Evolutionary conservation across 75 land plant genomes (phyloP).

Genomic region (Pseudotsuga menziesii): DNA sequence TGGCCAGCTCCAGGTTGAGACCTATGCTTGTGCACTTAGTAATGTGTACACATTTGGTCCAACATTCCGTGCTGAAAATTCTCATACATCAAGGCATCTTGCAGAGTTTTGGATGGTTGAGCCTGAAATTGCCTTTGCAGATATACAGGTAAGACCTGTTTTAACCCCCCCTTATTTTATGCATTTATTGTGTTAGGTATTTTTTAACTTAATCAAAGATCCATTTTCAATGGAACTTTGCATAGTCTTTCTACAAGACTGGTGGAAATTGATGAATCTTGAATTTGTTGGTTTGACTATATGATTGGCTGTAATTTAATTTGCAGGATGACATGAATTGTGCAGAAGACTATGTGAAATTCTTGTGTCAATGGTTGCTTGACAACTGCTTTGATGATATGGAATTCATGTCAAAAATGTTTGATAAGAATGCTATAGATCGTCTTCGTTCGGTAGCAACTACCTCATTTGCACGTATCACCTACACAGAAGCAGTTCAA

Average conservation of each 20-base stretch:
- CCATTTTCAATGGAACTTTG: too few species aligned
- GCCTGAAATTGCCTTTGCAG: slow-evolving; percentile 97
- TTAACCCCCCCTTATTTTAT: background rate
- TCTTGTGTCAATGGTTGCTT: slow-evolving; percentile 90
- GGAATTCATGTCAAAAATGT: slow-evolving; percentile 75
- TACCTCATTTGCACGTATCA: slow-evolving; percentile 68
- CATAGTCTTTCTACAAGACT: background rate
- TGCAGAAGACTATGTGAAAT: slow-evolving; percentile 94
- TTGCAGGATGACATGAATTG: slow-evolving; percentile 99
- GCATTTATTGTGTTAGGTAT: background rate
- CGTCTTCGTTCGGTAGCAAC: slow-evolving; percentile 71
- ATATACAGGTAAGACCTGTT: slow-evolving; percentile 58
- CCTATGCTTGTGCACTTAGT: slow-evolving; percentile 89
- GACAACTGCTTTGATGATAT: slow-evolving; percentile 93
- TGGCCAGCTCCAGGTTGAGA: slow-evolving; percentile 94
- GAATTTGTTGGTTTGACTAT: background rate
- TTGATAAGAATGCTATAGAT: slow-evolving; percentile 67
- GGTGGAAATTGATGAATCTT: background rate
- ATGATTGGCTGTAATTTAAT: background rate
- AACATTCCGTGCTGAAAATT: slow-evolving; percentile 92
- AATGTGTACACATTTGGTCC: slow-evolving; percentile 97
- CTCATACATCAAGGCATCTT: slow-evolving; percentile 92
- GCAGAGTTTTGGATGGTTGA: slow-evolving; percentile 99
- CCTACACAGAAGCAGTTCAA: slow-evolving; percentile 87
- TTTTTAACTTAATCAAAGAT: background rate